Evolutionary conservation across 1,139 yeast species (phyloP).

Genomic region (Arxiozyma slooffiae): DNA sequence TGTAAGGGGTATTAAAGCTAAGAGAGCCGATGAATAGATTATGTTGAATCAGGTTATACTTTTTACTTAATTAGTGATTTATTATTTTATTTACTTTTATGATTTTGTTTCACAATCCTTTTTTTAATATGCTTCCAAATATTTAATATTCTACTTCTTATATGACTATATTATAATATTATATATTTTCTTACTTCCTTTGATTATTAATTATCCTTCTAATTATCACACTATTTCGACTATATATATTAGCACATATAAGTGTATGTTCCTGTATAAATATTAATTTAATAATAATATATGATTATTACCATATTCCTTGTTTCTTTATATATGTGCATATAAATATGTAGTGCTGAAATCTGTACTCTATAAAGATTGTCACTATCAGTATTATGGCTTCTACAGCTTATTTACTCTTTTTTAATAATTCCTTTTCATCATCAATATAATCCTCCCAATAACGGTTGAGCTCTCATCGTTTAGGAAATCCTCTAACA

Average conservation of each 20-base stretch:
- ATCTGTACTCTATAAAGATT: background rate
- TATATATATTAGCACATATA: too few relatives aligned
- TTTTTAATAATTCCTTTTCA: conserved; percentile 9
- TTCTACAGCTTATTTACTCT: conserved; percentile 2
- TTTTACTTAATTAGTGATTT: background rate
- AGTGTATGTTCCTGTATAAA: background rate
- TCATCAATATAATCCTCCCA: conserved; percentile 25
- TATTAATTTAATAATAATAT: too few relatives aligned
- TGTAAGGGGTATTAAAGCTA: conserved; percentile 55
- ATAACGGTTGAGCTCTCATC: conserved; percentile 16
- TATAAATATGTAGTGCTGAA: too few relatives aligned
- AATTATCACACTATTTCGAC: background rate
- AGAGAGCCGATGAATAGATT: conserved; percentile 12
- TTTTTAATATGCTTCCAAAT: background rate
- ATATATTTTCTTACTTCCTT: background rate
- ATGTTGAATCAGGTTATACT: too few relatives aligned
- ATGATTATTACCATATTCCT: background rate
- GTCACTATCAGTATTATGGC: background rate
- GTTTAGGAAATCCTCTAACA: conserved; percentile 24
- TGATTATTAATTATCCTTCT: background rate
- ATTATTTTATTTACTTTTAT: background rate
- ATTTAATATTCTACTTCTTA: background rate
- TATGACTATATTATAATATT: background rate
- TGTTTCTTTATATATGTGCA: background rate
- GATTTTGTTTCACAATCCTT: background rate